Conservation (phyloP, 2,329 filamentous ascomycete species). For the Phoma herbarum region DNA sequence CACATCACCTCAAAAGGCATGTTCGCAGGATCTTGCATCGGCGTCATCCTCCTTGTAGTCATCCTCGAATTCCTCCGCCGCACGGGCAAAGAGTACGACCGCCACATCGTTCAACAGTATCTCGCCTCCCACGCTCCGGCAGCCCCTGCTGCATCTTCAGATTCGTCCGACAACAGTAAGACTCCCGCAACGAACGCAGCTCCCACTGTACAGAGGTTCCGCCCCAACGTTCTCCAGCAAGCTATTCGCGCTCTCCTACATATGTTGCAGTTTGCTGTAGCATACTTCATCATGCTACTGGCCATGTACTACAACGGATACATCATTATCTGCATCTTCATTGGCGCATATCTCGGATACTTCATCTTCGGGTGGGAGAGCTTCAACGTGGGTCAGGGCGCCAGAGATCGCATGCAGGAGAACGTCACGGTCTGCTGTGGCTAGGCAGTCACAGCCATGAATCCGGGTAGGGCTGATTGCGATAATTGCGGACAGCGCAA, state of each 20-base stretch:
- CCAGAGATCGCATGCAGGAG: slow-evolving; percentile 44
- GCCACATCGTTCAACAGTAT: slow-evolving; percentile 67
- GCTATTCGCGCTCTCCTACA: slow-evolving; percentile 74
- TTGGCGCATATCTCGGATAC: slow-evolving; percentile 48
- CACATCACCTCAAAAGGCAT: slow-evolving; percentile 72
- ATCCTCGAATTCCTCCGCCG: slow-evolving; percentile 77
- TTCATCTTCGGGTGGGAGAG: slow-evolving; percentile 51
- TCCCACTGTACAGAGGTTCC: slow-evolving; percentile 44
- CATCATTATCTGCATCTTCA: slow-evolving; percentile 64
- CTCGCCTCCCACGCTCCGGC: slow-evolving; percentile 29
- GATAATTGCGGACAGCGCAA: not conserved
- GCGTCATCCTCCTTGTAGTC: slow-evolving; percentile 76
- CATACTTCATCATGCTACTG: slow-evolving; percentile 81
- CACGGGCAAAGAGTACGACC: slow-evolving; percentile 76
- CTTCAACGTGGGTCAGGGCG: slow-evolving; percentile 36
- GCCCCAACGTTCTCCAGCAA: slow-evolving; percentile 73
- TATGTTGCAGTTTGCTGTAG: slow-evolving; percentile 76
- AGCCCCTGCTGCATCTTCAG: slow-evolving; percentile 20
- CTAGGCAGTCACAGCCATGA: slow-evolving; percentile 17
- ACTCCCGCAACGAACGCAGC: slow-evolving; percentile 11
- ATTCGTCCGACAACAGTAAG: slow-evolving; percentile 32
- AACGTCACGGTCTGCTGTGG: slow-evolving; percentile 50
- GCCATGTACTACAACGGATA: slow-evolving; percentile 75
- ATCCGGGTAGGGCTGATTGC: not conserved
- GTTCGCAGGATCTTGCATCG: slow-evolving; percentile 85